Conservation (phyloP, 2,329 filamentous ascomycete genomes). For the Cordyceps fumosorosea region DNA sequence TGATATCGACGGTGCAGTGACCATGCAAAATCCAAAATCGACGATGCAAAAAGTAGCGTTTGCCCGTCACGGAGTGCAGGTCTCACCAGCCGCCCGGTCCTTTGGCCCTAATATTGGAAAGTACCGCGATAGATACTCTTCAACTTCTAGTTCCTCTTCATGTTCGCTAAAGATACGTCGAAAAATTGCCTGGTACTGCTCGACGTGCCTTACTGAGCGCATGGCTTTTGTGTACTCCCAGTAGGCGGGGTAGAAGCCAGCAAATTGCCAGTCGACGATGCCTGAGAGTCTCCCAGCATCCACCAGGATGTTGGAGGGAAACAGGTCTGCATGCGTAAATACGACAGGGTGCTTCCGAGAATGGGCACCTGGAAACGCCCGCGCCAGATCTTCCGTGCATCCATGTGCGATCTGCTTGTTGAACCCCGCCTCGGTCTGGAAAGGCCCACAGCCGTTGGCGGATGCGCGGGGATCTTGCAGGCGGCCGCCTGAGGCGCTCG, state of each 20-base stretch:
- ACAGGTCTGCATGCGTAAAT: conserved; percentile 30
- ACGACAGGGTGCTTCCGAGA: conserved; percentile 22
- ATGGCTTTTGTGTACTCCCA: conserved; percentile 31
- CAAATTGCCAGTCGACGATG: conserved; percentile 42
- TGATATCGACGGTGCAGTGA: too few relatives aligned
- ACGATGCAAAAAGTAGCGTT: too few relatives aligned
- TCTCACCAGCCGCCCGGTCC: neutral
- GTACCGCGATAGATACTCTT: neutral
- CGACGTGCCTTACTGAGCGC: neutral
- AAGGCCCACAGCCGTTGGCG: conserved; percentile 20
- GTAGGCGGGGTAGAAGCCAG: conserved; percentile 40
- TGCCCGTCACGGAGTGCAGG: too few relatives aligned
- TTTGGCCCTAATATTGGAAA: neutral
- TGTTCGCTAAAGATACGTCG: neutral
- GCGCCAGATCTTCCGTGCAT: conserved; percentile 24
- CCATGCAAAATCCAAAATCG: too few relatives aligned
- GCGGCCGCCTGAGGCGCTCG: conserved; percentile 24
- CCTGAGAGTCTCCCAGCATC: conserved; percentile 24
- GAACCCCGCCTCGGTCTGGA: conserved; percentile 26
- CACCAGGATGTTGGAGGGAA: conserved; percentile 28
- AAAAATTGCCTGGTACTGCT: conserved; percentile 3
- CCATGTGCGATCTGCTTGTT: conserved; percentile 21
- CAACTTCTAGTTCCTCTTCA: neutral
- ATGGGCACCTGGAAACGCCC: neutral
- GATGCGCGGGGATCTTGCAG: conserved; percentile 22